phyloP scores from a whole-genome alignment of 805 yeast species.

The Kodamaea sagamina region DNA sequence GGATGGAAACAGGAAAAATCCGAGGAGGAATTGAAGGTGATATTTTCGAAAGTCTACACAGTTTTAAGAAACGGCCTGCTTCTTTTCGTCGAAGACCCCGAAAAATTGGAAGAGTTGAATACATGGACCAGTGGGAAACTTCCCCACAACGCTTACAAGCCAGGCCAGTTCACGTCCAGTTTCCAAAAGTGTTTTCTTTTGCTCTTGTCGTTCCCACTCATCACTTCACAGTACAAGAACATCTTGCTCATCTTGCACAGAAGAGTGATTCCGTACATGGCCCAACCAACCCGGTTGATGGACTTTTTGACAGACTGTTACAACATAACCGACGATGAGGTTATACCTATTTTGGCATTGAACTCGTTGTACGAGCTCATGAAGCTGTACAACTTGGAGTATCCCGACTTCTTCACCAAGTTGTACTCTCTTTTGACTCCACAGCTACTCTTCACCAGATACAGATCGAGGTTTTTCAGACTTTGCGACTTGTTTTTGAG shows the following conservation, averaged over 20 bases:
- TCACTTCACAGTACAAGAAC: conserved; percentile 64
- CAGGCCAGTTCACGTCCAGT: conserved; percentile 53
- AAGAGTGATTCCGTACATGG: conserved; percentile 77
- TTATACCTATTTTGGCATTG: conserved; percentile 74
- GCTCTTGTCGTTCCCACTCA: conserved; percentile 51
- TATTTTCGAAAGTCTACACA: conserved; percentile 45
- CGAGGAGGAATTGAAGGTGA: conserved; percentile 17
- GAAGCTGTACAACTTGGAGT: conserved; percentile 79
- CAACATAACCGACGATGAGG: conserved; percentile 44
- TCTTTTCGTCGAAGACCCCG: conserved; percentile 24
- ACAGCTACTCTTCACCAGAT: conserved; percentile 70
- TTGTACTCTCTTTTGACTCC: conserved; percentile 80
- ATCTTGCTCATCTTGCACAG: conserved; percentile 75
- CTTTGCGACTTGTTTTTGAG: conserved; percentile 81
- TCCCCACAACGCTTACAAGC: conserved; percentile 39
- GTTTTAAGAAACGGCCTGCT: conserved; percentile 32
- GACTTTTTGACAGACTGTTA: conserved; percentile 91
- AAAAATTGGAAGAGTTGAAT: conserved; percentile 31
- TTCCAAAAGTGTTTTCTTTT: conserved; percentile 72
- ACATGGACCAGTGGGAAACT: conserved; percentile 36
- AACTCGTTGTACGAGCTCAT: conserved; percentile 87
- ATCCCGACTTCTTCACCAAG: conserved; percentile 85
- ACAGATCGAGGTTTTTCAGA: conserved; percentile 86
- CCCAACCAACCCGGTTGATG: conserved; percentile 81
- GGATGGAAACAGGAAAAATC: conserved; percentile 23